Conservation (phyloP, 768 basidiomycete genomes). For the Tulasnella sp. region DNA sequence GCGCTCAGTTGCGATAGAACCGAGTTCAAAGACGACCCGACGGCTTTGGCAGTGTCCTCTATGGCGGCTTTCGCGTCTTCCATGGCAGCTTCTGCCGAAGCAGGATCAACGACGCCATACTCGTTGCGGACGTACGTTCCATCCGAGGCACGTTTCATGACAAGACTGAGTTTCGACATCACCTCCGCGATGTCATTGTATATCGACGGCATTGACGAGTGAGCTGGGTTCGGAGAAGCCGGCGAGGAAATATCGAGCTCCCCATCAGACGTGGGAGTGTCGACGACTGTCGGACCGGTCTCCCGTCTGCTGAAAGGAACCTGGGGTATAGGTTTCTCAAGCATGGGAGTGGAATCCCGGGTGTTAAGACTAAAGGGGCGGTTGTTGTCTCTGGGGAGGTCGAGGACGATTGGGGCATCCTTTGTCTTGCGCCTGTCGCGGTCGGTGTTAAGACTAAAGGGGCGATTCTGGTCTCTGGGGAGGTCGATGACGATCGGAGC, state of each 20-base stretch:
- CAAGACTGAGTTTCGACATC: background rate
- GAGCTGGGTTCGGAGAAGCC: background rate
- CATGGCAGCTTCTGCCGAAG: background rate
- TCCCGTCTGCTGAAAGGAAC: background rate
- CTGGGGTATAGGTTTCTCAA: background rate
- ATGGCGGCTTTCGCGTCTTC: background rate
- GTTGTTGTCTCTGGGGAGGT: background rate
- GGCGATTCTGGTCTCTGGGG: background rate
- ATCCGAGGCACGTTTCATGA: constrained; percentile 11
- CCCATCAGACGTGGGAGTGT: background rate
- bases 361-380: background rate
- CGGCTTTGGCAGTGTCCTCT: background rate
- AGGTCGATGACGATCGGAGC: background rate
- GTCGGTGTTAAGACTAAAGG: background rate
- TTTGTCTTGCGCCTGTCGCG: background rate
- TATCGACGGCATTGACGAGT: background rate
- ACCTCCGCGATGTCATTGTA: constrained; percentile 15
- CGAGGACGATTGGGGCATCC: background rate
- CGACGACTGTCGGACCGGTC: background rate
- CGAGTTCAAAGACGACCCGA: background rate
- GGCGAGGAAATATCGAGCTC: background rate
- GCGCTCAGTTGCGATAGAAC: background rate
- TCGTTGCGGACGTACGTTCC: constrained; percentile 1
- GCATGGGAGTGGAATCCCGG: background rate
- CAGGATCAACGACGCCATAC: background rate